These are phyloP conservation scores for Phytopythium kandeliae DNA, from an alignment of 352 stramenopile genomes.

Conservation along the genomic window DNA sequence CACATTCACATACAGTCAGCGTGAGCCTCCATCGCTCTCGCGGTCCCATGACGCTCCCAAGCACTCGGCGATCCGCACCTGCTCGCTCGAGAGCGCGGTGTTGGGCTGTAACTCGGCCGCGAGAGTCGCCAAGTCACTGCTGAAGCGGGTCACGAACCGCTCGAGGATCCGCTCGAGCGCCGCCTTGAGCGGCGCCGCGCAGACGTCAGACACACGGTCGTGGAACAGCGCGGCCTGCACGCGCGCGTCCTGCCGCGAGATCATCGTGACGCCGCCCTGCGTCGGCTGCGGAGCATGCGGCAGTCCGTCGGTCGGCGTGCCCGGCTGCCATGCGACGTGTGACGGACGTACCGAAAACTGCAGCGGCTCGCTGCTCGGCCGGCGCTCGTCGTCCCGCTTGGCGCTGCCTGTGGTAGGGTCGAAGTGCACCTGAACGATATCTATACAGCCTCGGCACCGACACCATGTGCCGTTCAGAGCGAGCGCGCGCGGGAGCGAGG, in stretches of 20 bases:
- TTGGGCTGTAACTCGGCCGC: conserved; percentile 38
- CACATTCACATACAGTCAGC: neutral
- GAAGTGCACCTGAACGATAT: conserved; percentile 69
- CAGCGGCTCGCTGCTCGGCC: conserved; percentile 14
- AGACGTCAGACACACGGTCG: conserved; percentile 49
- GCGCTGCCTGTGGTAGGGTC: conserved; percentile 24
- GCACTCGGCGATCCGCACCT: conserved; percentile 9
- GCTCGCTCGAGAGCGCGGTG: conserved; percentile 18
- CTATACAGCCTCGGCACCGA: too few relatives aligned
- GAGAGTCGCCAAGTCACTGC: conserved; percentile 36
- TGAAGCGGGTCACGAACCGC: conserved; percentile 38
- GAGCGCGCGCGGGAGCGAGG: conserved; percentile 13
- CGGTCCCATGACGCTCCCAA: neutral
- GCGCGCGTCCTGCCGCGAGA: conserved; percentile 50
- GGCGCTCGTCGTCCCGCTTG: conserved; percentile 19
- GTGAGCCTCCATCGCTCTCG: neutral
- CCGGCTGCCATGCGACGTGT: too few relatives aligned
- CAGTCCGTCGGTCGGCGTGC: neutral
- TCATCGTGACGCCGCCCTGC: conserved; percentile 57
- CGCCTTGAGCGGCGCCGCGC: conserved; percentile 35
- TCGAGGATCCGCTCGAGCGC: conserved; percentile 54
- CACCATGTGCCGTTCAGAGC: too few relatives aligned
- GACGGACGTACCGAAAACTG: conserved; percentile 19
- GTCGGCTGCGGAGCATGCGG: conserved; percentile 15
- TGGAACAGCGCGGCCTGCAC: conserved; percentile 77